Evolutionary conservation across 805 yeast genomes (phyloP).

Genomic region (Limtongia smithiae): DNA sequence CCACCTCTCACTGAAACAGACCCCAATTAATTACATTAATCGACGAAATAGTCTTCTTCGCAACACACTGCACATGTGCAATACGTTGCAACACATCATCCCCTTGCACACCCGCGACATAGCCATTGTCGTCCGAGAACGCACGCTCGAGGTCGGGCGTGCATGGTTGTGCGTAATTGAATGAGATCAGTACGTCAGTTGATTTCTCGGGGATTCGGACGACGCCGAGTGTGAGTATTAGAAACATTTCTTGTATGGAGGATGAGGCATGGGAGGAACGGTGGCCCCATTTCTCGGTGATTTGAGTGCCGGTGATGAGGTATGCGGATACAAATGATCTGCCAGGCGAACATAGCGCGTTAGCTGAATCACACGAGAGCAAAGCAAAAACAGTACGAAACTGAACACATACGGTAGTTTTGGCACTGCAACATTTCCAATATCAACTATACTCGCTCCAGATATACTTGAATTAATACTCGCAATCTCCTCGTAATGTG

Average conservation of each 20-base stretch:
- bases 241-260: constrained; percentile 12
- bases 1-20: constrained; percentile 9
- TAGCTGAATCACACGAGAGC: background rate
- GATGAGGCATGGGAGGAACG: constrained; percentile 33
- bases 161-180: constrained; percentile 51
- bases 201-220: constrained; percentile 49
- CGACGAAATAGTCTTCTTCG: background rate
- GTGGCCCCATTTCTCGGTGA: constrained; percentile 26
- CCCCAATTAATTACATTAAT: constrained; percentile 17
- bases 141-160: background rate
- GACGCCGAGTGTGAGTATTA: constrained; percentile 53
- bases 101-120: constrained; percentile 1
- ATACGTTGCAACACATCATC: constrained; percentile 1
- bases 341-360: too few species aligned
- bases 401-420: constrained; percentile 1
- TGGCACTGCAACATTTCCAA: background rate
- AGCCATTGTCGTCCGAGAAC: constrained; percentile 3
- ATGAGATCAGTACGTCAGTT: constrained; percentile 59
- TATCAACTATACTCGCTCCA: constrained; percentile 3
- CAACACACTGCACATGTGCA: constrained; percentile 2
- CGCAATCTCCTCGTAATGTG: constrained; percentile 33
- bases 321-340: constrained; percentile 13
- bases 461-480: constrained; percentile 29
- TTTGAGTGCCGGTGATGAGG: constrained; percentile 10
- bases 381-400: background rate